Conservation (phyloP, 257 asterid species). For the Gentiana straminea region DNA sequence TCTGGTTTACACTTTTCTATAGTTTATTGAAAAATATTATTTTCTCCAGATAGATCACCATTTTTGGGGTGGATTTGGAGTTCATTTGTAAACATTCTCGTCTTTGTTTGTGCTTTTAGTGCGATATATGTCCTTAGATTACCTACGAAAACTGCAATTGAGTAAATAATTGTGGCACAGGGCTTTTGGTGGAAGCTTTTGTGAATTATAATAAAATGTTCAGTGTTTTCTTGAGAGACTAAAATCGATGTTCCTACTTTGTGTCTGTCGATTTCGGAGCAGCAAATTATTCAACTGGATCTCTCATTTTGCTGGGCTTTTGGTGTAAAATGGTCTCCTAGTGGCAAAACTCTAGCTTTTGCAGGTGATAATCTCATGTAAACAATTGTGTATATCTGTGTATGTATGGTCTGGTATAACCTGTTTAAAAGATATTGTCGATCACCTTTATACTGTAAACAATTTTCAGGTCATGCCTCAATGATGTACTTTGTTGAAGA, state of each 20-base stretch:
- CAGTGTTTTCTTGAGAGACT: neutral
- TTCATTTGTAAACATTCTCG: neutral
- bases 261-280: constrained; percentile 20
- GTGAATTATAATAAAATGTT: neutral
- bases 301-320: constrained; percentile 92
- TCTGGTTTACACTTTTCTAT: constrained; percentile 1
- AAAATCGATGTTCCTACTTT: neutral
- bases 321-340: constrained; percentile 95
- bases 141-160: neutral
- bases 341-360: constrained; percentile 87
- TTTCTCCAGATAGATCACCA: too few relatives aligned
- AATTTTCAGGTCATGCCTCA: constrained; percentile 78
- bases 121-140: too few relatives aligned
- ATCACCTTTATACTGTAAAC: constrained; percentile 4
- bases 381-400: neutral
- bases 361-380: constrained; percentile 51
- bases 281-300: constrained; percentile 98
- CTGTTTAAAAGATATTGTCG: neutral
- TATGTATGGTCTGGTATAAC: neutral
- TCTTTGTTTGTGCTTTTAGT: neutral
- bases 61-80: too few relatives aligned
- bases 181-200: neutral
- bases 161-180: neutral
- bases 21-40: neutral
- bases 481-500: constrained; percentile 98